Conservation (phyloP, 2,329 filamentous ascomycete species). For the Claviceps citrina region DNA sequence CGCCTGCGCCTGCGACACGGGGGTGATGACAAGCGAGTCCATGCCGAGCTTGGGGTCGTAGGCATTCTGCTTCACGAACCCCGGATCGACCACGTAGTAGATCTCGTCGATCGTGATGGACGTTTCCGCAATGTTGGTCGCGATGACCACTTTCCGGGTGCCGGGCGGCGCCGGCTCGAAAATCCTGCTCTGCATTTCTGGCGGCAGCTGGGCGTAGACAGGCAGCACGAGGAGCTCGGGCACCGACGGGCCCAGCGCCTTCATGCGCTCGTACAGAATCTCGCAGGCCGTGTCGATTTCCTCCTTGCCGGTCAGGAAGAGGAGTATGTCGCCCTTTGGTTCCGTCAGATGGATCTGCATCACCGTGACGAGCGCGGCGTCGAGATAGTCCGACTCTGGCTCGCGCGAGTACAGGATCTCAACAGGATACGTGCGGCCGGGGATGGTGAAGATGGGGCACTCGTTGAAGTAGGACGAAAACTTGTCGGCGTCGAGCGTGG, state of each 20-base stretch:
- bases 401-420: constrained; percentile 92
- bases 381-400: constrained; percentile 89
- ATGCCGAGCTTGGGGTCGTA: constrained; percentile 96
- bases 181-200: constrained; percentile 84
- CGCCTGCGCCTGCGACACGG: constrained; percentile 91
- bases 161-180: constrained; percentile 86
- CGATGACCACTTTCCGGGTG: constrained; percentile 84
- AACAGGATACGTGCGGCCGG: constrained; percentile 85
- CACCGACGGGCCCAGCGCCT: constrained; percentile 75
- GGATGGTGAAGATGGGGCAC: constrained; percentile 92
- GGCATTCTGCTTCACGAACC: constrained; percentile 94
- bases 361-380: constrained; percentile 83
- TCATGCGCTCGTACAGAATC: constrained; percentile 89
- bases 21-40: constrained; percentile 90
- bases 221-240: constrained; percentile 87
- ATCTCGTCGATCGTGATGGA: constrained; percentile 97
- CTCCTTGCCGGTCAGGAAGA: constrained; percentile 94
- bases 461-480: constrained; percentile 94
- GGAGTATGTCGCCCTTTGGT: constrained; percentile 80
- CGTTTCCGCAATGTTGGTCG: constrained; percentile 95
- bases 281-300: constrained; percentile 95
- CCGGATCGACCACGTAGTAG: constrained; percentile 92
- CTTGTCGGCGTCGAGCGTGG: constrained; percentile 91
- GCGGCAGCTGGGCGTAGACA: constrained; percentile 88
- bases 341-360: constrained; percentile 98